Base-by-base conservation (phyloP, 140 eudicot species). In the Oenanthe javanica region DNA sequence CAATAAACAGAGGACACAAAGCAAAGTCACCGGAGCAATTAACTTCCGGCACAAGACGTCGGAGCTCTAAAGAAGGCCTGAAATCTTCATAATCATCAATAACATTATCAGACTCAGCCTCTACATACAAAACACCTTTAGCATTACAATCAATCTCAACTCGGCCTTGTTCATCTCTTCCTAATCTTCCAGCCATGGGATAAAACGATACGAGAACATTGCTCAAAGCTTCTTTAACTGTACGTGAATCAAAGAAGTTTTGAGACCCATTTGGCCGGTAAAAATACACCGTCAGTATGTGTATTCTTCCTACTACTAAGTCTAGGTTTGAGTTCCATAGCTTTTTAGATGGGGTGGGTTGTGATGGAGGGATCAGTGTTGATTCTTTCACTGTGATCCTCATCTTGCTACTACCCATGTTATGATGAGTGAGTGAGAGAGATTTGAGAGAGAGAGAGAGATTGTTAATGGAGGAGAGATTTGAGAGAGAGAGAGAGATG, bases 291-390 rank as follows among this genome's bases (percentile, higher is more conserved):
- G 89, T 88, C 0, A 84, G 74, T 10, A 85, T 81, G 51, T 89
- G 92, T 64, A 89, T 80, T 11, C 88, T 79, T 2, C 87, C 88
- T 7, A 89, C 90, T 70, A 89, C 80, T 6, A 84, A 43, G 71
- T 89, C 92, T 79, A 89, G 23, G 79, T 89, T 89, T 5, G 92
- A 89, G 80, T 80, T 89, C 90, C 90, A 89, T n/a, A 88, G 87
- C 77, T 83, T 86, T 49, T 84, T 76, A 0, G 70, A 74, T 9
- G 81, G 82, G 0, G 82, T 82, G 14, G 81, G 1, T 57, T 84
- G 40, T 5, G 88, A 80, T 15, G 92, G 92, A 13, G 81, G 78
- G 4, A 88, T 83, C 57, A 86, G 79, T 0, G 92, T 57, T 16
- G 90, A 83, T 31, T 88, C 81, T n/a, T 27, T 88, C n/a, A 88